Percentiles rank a stretch among this genome's conserved stretches.
These are phyloP conservation scores for Buddleja alternifolia DNA, from an alignment of 257 asterid species.

Conservation along the genomic window DNA sequence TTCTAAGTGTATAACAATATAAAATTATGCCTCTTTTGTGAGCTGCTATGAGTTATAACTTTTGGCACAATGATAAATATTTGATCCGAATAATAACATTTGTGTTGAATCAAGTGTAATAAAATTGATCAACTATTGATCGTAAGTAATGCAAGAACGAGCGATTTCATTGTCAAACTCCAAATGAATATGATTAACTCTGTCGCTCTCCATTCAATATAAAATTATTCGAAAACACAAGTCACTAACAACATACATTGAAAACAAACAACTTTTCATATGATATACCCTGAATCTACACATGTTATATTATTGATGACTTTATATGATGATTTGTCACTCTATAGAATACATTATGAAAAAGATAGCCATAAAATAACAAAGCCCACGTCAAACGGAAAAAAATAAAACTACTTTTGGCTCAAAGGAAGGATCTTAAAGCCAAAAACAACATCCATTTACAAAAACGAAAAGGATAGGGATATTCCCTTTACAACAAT, in stretches of 20 bases:
- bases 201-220: too few species aligned
- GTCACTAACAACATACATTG: conserved; percentile 30
- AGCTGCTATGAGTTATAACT: too few species aligned
- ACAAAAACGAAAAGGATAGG: conserved; percentile 37
- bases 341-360: conserved; percentile 25
- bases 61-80: too few species aligned
- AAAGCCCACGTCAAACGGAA: conserved; percentile 22
- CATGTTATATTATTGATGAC: not conserved
- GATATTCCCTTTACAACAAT: conserved; percentile 49
- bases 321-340: conserved; percentile 17
- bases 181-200: too few species aligned
- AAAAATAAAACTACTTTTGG: not conserved
- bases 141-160: too few species aligned
- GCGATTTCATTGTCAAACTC: too few species aligned
- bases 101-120: too few species aligned
- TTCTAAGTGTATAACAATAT: too few species aligned
- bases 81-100: too few species aligned
- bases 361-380: conserved; percentile 20
- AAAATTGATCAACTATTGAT: too few species aligned
- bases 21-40: too few species aligned
- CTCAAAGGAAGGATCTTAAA: conserved; percentile 18
- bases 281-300: conserved; percentile 13
- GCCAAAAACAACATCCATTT: conserved; percentile 50
- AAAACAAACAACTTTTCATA: conserved; percentile 30
- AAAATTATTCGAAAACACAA: not conserved